Conservation (phyloP, 2,329 filamentous ascomycete genomes). For the Colletotrichum agaves region DNA sequence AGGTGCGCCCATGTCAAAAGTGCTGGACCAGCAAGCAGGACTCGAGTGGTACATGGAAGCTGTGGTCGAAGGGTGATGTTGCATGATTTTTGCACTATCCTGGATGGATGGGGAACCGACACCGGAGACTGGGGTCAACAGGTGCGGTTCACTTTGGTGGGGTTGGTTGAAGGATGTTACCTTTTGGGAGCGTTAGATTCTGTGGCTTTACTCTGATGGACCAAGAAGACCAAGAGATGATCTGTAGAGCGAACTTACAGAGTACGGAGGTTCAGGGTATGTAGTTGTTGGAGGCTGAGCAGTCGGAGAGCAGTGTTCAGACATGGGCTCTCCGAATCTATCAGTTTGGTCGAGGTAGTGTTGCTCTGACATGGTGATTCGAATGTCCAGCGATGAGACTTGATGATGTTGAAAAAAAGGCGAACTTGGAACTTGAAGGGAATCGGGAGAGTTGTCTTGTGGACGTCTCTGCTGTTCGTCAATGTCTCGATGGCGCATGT, state of each 20-base stretch:
- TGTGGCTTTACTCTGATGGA: not conserved
- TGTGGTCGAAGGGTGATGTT: constrained; percentile 52
- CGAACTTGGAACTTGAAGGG: not conserved
- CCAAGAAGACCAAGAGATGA: not conserved
- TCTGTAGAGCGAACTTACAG: constrained; percentile 43
- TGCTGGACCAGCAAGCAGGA: constrained; percentile 58
- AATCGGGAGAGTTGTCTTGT: not conserved
- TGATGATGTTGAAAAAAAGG: not conserved
- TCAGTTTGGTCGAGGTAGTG: constrained; percentile 32
- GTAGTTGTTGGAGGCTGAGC: constrained; percentile 23
- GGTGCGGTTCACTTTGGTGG: constrained; percentile 52
- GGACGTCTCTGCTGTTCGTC: not conserved
- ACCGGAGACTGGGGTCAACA: constrained; percentile 64
- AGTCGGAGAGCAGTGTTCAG: constrained; percentile 29
- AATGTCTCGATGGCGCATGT: constrained; percentile 40
- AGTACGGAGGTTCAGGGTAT: constrained; percentile 40
- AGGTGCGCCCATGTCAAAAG: constrained; percentile 55
- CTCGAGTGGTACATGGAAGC: constrained; percentile 54
- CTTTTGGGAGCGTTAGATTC: constrained; percentile 36
- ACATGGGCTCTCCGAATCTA: constrained; percentile 26
- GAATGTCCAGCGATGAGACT: not conserved
- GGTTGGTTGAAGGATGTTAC: constrained; percentile 47
- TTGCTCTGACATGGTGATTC: constrained; percentile 32
- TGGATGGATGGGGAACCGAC: constrained; percentile 59
- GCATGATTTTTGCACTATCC: constrained; percentile 55